Percentiles rank a stretch among this genome's conserved stretches.
Evolutionary conservation across 441 rosid genomes (phyloP).

Genomic region (Mallotus japonicus): DNA sequence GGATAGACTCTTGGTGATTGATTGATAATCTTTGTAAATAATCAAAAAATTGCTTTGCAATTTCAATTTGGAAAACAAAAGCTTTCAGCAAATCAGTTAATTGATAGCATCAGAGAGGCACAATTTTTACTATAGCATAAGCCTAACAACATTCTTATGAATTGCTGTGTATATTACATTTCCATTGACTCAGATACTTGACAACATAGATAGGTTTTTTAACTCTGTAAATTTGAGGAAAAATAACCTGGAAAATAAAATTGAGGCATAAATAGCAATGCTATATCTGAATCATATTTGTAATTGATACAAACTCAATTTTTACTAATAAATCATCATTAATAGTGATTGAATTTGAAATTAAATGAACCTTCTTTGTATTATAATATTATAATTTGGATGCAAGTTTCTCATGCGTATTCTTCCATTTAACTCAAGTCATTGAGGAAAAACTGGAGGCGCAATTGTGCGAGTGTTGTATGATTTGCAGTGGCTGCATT

Average conservation of each 20-base stretch:
- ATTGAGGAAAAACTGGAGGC: slow-evolving; percentile 85
- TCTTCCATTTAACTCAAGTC: slow-evolving; percentile 20
- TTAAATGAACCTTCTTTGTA: slow-evolving; percentile 16
- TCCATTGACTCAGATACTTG: slow-evolving; percentile 18
- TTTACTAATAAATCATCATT: background rate
- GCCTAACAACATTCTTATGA: too few species aligned
- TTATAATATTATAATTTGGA: background rate
- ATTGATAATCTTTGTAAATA: too few species aligned
- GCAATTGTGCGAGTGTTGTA: slow-evolving; percentile 83
- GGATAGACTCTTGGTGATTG: too few species aligned
- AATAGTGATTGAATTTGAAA: slow-evolving; percentile 5
- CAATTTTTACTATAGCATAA: too few species aligned
- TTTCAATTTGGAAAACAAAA: too few species aligned
- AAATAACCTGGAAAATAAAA: slow-evolving; percentile 25
- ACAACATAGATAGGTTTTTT: background rate
- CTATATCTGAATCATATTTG: slow-evolving; percentile 11
- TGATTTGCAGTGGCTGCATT: slow-evolving; percentile 87
- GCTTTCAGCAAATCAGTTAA: too few species aligned
- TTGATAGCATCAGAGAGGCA: too few species aligned
- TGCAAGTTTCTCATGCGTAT: slow-evolving; percentile 19
- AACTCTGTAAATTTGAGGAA: slow-evolving; percentile 26
- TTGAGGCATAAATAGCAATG: slow-evolving; percentile 22
- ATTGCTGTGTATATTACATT: background rate
- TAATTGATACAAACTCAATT: slow-evolving; percentile 17
- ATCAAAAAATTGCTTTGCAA: too few species aligned